These are phyloP conservation scores for Fraxinus sp. DNA, from an alignment of 305 asterid genomes.

Conservation along the genomic window DNA sequence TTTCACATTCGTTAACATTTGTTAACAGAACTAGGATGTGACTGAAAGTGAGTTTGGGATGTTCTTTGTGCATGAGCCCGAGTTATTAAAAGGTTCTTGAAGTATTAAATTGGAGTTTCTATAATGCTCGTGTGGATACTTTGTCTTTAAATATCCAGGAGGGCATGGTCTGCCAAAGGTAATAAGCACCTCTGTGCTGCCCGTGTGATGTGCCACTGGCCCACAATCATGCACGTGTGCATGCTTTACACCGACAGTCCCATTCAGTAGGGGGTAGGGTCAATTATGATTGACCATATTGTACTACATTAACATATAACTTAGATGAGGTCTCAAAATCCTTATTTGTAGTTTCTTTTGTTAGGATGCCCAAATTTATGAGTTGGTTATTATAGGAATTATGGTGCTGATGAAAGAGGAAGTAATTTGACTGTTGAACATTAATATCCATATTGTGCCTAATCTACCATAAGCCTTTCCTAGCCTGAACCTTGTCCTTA, in stretches of 20 bases:
- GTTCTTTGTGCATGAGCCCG: not conserved
- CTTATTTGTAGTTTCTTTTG: not conserved
- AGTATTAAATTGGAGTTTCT: not conserved
- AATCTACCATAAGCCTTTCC: not conserved
- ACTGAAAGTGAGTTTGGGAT: not conserved
- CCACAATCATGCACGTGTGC: not conserved
- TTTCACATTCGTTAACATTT: not conserved
- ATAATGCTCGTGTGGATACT: not conserved
- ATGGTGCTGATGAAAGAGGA: not conserved
- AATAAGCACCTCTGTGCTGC: not conserved
- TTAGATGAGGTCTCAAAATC: not conserved
- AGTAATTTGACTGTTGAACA: not conserved
- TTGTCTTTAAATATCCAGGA: not conserved
- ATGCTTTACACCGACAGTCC: not conserved
- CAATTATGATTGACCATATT: not conserved
- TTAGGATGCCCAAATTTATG: not conserved
- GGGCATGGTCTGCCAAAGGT: not conserved
- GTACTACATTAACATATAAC: not conserved
- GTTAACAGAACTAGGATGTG: not conserved
- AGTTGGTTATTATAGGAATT: not conserved
- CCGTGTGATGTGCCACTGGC: not conserved
- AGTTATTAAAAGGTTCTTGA: not conserved
- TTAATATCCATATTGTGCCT: not conserved
- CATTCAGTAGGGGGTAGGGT: not conserved
- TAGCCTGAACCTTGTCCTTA: not conserved